A percentile compares a stretch with the other conserved stretches of the same genome.
Conservation (phyloP, 352 stramenopile genomes). For the Phytophthora nicotianae region DNA sequence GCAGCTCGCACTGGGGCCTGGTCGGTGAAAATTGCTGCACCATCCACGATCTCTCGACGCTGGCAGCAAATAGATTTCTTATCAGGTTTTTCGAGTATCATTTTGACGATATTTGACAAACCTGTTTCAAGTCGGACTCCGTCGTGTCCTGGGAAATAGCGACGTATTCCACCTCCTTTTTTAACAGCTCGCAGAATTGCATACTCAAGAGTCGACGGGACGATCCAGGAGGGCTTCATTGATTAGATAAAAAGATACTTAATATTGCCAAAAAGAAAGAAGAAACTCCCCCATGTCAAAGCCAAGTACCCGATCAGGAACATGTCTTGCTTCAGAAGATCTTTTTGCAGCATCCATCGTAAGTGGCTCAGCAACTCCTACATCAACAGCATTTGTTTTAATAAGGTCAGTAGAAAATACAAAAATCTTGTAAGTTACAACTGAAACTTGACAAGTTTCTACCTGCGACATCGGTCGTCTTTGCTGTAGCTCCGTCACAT, state of each 20-base stretch:
- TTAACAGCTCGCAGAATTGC: slow-evolving; percentile 85
- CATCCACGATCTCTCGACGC: slow-evolving; percentile 73
- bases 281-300: too few relatives aligned
- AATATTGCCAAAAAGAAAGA: neutral
- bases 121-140: slow-evolving; percentile 92
- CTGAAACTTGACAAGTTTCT: neutral
- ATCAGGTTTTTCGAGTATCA: neutral
- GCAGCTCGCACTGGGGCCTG: slow-evolving; percentile 94
- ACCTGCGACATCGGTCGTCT: slow-evolving; percentile 54
- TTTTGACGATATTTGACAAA: slow-evolving; percentile 10
- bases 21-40: slow-evolving; percentile 87
- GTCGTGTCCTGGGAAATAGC: slow-evolving; percentile 94
- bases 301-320: slow-evolving; percentile 90
- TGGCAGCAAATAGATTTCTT: neutral
- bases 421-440: neutral
- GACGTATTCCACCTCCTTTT: slow-evolving; percentile 90
- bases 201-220: slow-evolving; percentile 78
- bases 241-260: neutral
- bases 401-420: too few relatives aligned
- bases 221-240: slow-evolving; percentile 65
- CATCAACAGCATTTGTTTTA: too few relatives aligned
- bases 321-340: slow-evolving; percentile 85
- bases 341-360: slow-evolving; percentile 89
- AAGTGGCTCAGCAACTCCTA: slow-evolving; percentile 66
- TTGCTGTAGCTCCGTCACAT: slow-evolving; percentile 43